Conservation (phyloP, 192 early-diverging fungal genomes). For the Bifiguratus adelaidae region DNA sequence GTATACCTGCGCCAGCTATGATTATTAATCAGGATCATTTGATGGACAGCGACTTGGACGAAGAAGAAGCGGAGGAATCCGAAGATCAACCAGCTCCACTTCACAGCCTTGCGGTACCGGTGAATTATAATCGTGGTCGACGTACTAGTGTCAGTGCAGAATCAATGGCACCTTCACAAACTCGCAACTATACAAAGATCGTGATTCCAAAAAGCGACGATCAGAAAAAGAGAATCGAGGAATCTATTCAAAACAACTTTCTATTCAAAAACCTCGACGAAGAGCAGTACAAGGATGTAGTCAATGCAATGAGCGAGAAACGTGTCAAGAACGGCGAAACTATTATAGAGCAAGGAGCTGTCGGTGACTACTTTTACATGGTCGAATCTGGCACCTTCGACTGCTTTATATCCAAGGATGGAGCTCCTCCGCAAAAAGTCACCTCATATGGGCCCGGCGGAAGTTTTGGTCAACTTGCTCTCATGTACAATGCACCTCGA, state of each 20-base stretch:
- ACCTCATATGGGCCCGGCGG: constrained; percentile 72
- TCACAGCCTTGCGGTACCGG: constrained; percentile 13
- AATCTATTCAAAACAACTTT: constrained; percentile 82
- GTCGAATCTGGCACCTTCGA: constrained; percentile 94
- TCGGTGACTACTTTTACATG: constrained; percentile 97
- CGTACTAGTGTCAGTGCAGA: constrained; percentile 94
- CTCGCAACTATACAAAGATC: constrained; percentile 72
- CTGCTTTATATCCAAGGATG: constrained; percentile 70
- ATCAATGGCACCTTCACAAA: constrained; percentile 85
- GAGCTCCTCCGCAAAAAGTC: constrained; percentile 59
- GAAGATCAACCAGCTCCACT: constrained; percentile 42
- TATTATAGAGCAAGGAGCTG: constrained; percentile 89
- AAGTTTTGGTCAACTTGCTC: constrained; percentile 95
- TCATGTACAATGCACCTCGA: constrained; percentile 99
- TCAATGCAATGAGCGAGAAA: constrained; percentile 96
- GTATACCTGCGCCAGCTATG: constrained; percentile 27
- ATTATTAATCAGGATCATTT: constrained; percentile 40
- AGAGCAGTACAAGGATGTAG: constrained; percentile 88
- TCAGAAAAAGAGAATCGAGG: constrained; percentile 73
- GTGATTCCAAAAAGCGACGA: constrained; percentile 82
- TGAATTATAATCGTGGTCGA: constrained; percentile 74
- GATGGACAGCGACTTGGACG: constrained; percentile 32
- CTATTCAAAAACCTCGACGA: constrained; percentile 92
- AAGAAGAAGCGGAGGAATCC: constrained; percentile 56
- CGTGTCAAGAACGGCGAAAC: constrained; percentile 49